Evolutionary conservation across 768 basidiomycete genomes (phyloP).

Genomic region (Phallus indusiatus): DNA sequence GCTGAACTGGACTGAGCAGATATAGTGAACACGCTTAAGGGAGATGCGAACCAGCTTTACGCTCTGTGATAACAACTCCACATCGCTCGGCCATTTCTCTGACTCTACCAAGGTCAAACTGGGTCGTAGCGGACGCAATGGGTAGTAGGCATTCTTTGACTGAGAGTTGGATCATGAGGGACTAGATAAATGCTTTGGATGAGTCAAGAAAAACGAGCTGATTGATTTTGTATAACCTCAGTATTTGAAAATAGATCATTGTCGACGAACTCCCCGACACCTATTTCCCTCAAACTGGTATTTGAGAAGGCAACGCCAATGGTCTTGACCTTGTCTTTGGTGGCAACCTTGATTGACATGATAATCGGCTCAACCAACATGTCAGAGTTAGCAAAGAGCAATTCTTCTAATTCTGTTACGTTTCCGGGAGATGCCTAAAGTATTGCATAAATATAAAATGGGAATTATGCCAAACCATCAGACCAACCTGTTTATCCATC

Average conservation of each 20-base stretch:
- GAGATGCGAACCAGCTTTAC: constrained; percentile 58
- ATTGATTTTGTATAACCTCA: constrained; percentile 48
- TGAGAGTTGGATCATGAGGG: constrained; percentile 88
- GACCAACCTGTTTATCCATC: constrained; percentile 67
- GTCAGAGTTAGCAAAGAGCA: constrained; percentile 77
- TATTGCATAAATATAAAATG: constrained; percentile 14
- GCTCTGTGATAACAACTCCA: constrained; percentile 81
- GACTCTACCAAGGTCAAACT: constrained; percentile 82
- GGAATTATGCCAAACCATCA: background rate
- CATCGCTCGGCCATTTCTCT: constrained; percentile 83
- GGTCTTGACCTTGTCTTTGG: constrained; percentile 53
- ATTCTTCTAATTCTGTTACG: constrained; percentile 59
- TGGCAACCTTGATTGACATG: constrained; percentile 68
- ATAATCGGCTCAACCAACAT: constrained; percentile 79
- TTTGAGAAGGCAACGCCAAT: constrained; percentile 91
- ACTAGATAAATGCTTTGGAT: constrained; percentile 35
- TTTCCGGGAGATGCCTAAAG: constrained; percentile 65
- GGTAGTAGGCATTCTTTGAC: constrained; percentile 93
- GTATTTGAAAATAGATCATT: constrained; percentile 94
- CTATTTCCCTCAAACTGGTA: constrained; percentile 74
- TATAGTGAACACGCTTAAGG: background rate
- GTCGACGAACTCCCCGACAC: constrained; percentile 86
- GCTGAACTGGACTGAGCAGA: constrained; percentile 31
- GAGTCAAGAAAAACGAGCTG: background rate
- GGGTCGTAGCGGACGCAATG: constrained; percentile 67